A percentile compares a stretch with the other conserved stretches of the same genome.
Evolutionary conservation across 2,329 filamentous ascomycete genomes (phyloP).

Genomic region (Pezicula neosporulosa): DNA sequence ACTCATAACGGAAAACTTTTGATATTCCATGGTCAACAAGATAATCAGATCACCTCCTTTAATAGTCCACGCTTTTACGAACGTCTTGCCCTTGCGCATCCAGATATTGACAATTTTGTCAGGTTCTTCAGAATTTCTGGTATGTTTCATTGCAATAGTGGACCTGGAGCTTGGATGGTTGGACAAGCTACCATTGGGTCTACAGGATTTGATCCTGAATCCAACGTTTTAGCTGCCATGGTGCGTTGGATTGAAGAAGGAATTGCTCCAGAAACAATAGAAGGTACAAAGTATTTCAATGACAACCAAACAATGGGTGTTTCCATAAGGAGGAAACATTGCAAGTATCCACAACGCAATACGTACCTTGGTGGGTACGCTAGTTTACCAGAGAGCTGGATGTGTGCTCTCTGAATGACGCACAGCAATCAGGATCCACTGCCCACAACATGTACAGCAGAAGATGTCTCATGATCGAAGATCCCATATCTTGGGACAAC

Average conservation of each 20-base stretch:
- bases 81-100: slow-evolving; percentile 6
- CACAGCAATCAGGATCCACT: no score
- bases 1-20: slow-evolving; percentile 32
- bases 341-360: slow-evolving; percentile 20
- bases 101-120: slow-evolving; percentile 39
- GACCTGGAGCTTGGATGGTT: slow-evolving; percentile 39
- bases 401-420: background rate
- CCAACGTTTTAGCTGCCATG: slow-evolving; percentile 42
- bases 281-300: slow-evolving; percentile 41
- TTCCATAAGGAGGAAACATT: slow-evolving; percentile 42
- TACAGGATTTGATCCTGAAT: slow-evolving; percentile 68
- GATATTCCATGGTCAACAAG: slow-evolving; percentile 37
- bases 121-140: slow-evolving; percentile 50
- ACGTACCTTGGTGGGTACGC: slow-evolving; percentile 7
- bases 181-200: slow-evolving; percentile 69
- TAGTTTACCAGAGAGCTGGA: slow-evolving; percentile 8
- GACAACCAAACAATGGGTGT: slow-evolving; percentile 33
- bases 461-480: no score
- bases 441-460: no score
- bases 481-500: no score
- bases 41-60: slow-evolving; percentile 26
- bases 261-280: slow-evolving; percentile 36
- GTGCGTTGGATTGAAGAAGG: slow-evolving; percentile 41
- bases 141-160: slow-evolving; percentile 46
- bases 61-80: slow-evolving; percentile 19